phyloP scores from a whole-genome alignment of 2,329 filamentous ascomycete species.

The Aspergillus candidus region DNA sequence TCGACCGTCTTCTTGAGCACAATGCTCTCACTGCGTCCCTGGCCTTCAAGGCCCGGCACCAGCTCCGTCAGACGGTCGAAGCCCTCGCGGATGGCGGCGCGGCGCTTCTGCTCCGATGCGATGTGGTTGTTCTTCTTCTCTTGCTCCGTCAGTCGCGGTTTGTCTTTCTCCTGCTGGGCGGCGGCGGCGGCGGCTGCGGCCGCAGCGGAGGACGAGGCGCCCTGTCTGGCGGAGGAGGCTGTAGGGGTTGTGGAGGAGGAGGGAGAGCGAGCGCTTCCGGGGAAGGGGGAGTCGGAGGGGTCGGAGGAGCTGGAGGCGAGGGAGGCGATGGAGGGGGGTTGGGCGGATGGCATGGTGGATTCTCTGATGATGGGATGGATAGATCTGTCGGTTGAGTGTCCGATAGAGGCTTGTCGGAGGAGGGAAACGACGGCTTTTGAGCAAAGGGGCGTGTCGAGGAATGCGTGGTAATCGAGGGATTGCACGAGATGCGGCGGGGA shows the following conservation, averaged over 20 bases:
- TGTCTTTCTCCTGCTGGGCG: conserved; percentile 40
- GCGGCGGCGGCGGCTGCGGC: conserved; percentile 6
- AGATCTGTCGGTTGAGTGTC: conserved; percentile 4
- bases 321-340: conserved; percentile 12
- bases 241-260: conserved; percentile 31
- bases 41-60: conserved; percentile 74
- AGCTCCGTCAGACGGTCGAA: conserved; percentile 76
- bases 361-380: conserved; percentile 1
- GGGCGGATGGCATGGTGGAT: conserved; percentile 21
- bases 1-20: conserved; percentile 69
- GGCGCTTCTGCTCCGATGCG: conserved; percentile 58
- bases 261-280: conserved; percentile 22
- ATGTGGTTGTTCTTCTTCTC: conserved; percentile 73
- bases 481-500: conserved; percentile 1
- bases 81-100: conserved; percentile 70
- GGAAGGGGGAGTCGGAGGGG: conserved; percentile 17
- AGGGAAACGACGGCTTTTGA: background rate
- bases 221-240: conserved; percentile 23
- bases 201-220: conserved; percentile 5
- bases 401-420: background rate
- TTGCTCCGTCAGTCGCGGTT: conserved; percentile 60
- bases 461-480: no score
- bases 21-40: conserved; percentile 76
- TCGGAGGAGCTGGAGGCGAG: conserved; percentile 21
- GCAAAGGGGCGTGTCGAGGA: background rate